phyloP scores from a whole-genome alignment of 1,284 basidiomycete species.

The Pterulicium gracile region DNA sequence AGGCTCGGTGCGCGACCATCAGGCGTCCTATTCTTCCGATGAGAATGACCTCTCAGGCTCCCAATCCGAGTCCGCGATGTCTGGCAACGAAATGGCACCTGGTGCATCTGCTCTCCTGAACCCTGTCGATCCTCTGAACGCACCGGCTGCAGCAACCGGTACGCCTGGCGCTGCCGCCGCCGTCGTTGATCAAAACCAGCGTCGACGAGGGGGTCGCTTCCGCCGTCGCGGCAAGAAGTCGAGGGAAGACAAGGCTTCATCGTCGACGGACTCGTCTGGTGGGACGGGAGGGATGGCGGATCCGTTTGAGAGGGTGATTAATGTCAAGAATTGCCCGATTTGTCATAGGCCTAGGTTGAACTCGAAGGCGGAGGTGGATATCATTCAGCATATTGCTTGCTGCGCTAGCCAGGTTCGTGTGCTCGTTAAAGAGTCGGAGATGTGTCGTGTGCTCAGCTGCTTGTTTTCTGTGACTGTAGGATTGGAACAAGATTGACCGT shows the following conservation, averaged over 20 bases:
- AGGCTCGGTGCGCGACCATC: no score
- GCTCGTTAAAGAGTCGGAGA: no score
- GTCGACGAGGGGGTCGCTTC: not conserved
- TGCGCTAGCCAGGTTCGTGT: conserved; percentile 90
- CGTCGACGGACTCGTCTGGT: conserved; percentile 6
- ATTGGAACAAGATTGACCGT: conserved; percentile 83
- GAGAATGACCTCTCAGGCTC: conserved; percentile 6
- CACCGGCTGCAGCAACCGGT: no score
- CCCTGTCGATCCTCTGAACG: no score
- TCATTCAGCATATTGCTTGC: conserved; percentile 87
- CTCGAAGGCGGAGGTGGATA: conserved; percentile 85
- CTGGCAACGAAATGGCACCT: conserved; percentile 13
- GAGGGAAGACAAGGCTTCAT: conserved; percentile 18
- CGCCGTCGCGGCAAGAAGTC: conserved; percentile 32
- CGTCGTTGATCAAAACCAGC: not conserved
- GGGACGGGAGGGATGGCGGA: conserved; percentile 23
- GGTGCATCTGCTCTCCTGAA: not conserved
- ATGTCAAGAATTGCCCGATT: conserved; percentile 87
- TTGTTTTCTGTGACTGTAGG: no score
- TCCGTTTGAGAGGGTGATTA: conserved; percentile 83
- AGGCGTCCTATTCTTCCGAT: conserved; percentile 10
- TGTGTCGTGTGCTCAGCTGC: no score
- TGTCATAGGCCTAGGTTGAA: conserved; percentile 84
- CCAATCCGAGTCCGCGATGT: conserved; percentile 14
- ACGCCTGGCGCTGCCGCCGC: no score